phyloP scores from a whole-genome alignment of 1,284 basidiomycete genomes.

The Abortiporus biennis region DNA sequence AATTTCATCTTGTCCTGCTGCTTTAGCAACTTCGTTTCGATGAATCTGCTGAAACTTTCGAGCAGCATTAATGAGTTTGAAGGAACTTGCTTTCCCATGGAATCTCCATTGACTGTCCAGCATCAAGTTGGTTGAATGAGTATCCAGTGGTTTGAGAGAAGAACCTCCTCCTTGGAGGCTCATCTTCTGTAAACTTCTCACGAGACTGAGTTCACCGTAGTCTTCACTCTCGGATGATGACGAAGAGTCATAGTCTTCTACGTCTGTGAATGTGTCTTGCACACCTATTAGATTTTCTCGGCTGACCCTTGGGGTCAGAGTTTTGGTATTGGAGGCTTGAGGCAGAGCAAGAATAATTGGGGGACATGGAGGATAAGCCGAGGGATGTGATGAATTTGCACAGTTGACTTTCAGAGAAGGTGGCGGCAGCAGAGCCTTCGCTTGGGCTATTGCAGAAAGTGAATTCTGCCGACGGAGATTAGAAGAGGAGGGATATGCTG shows the following conservation, averaged over 20 bases:
- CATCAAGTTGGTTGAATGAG: constrained; percentile 10
- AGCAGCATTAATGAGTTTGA: constrained; percentile 46
- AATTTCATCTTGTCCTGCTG: background rate
- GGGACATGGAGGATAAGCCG: constrained; percentile 1
- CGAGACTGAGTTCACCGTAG: constrained; percentile 17
- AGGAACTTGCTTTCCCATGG: constrained; percentile 57
- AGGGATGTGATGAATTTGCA: background rate
- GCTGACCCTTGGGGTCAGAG: constrained; percentile 4
- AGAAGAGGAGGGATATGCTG: constrained; percentile 15
- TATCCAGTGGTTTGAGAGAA: constrained; percentile 27
- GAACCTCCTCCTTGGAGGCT: no score
- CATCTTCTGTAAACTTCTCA: constrained; percentile 31
- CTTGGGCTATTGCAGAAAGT: constrained; percentile 9
- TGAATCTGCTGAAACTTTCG: constrained; percentile 47
- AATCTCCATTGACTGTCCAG: constrained; percentile 40
- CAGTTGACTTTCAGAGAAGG: constrained; percentile 1
- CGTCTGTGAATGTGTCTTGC: constrained; percentile 14
- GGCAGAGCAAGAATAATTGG: constrained; percentile 3
- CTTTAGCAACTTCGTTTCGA: background rate
- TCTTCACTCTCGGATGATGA: constrained; percentile 34
- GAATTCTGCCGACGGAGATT: constrained; percentile 12
- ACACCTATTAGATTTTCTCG: no score
- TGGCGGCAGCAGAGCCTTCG: constrained; percentile 8
- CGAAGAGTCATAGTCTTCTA: constrained; percentile 2
- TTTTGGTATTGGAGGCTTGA: background rate